A percentile compares a stretch with the other conserved stretches of the same genome.
Evolutionary conservation across 495 filamentous ascomycete species (phyloP).

Genomic region (Pseudevernia furfuracea): DNA sequence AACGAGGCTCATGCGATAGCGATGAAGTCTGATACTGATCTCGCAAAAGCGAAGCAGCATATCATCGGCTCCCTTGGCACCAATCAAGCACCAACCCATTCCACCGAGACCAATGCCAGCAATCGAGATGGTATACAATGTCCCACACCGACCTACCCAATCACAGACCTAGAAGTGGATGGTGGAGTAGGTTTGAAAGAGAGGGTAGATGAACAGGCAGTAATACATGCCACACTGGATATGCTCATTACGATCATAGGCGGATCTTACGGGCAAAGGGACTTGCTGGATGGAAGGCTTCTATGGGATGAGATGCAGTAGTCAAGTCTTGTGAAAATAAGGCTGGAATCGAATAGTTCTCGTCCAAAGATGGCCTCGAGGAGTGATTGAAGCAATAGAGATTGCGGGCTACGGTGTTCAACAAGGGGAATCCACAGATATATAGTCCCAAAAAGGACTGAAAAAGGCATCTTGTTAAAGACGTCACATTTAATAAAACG

Average conservation of each 20-base stretch:
- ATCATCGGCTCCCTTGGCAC: not conserved
- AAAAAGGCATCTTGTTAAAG: too few species aligned
- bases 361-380: not conserved
- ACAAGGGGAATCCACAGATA: too few species aligned
- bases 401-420: too few species aligned
- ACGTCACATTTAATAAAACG: too few species aligned
- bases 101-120: slow-evolving; percentile 1
- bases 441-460: too few species aligned
- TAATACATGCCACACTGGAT: slow-evolving; percentile 54
- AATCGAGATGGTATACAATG: slow-evolving; percentile 7
- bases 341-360: not conserved
- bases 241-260: slow-evolving; percentile 89
- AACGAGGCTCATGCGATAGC: not conserved
- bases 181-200: not conserved
- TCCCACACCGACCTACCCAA: not conserved
- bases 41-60: not conserved
- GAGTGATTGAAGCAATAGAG: not conserved
- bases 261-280: slow-evolving; percentile 84
- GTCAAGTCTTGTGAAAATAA: not conserved
- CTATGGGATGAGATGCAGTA: slow-evolving; percentile 32
- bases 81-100: not conserved
- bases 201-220: not conserved
- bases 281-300: slow-evolving; percentile 67
- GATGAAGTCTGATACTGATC: not conserved
- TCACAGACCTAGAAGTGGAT: not conserved